These are phyloP conservation scores for Suhomyces anneliseae DNA, from an alignment of 1,139 yeast genomes.

Conservation along the genomic window DNA sequence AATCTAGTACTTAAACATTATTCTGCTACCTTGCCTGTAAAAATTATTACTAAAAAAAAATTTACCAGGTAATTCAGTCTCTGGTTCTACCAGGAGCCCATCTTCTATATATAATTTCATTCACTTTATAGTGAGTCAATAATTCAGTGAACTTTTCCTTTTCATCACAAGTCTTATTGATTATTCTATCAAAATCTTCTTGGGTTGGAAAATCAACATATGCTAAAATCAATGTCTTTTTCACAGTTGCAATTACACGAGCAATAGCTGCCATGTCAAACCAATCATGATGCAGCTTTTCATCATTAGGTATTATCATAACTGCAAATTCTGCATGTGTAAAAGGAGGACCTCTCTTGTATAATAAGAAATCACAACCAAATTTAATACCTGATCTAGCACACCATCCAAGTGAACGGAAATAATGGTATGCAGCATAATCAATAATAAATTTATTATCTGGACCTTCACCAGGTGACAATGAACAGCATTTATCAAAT, in stretches of 20 bases:
- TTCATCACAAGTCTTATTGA: conserved; percentile 19
- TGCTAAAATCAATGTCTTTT: conserved; percentile 69
- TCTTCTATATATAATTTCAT: conserved; percentile 69
- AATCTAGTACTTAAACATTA: too few relatives aligned
- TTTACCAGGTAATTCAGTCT: conserved; percentile 42
- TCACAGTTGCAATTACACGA: conserved; percentile 85
- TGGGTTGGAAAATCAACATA: conserved; percentile 58
- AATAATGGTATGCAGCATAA: conserved; percentile 83
- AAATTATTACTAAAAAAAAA: too few relatives aligned
- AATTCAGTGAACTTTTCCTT: conserved; percentile 28
- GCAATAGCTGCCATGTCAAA: conserved; percentile 64
- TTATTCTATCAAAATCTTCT: conserved; percentile 27
- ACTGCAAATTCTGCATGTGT: conserved; percentile 88
- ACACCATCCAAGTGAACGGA: conserved; percentile 92
- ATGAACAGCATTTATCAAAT: conserved; percentile 27
- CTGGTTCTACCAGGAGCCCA: conserved; percentile 87
- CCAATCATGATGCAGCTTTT: conserved; percentile 45
- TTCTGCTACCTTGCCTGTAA: too few relatives aligned
- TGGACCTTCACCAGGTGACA: conserved; percentile 15
- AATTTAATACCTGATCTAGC: conserved; percentile 89
- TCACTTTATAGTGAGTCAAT: conserved; percentile 46
- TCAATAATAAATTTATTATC: conserved; percentile 47
- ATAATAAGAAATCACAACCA: conserved; percentile 79
- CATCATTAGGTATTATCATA: conserved; percentile 46
- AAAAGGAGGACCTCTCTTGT: conserved; percentile 92